Evolutionary conservation across 768 basidiomycete genomes (phyloP).

Genomic region (Agrocybe pediades): DNA sequence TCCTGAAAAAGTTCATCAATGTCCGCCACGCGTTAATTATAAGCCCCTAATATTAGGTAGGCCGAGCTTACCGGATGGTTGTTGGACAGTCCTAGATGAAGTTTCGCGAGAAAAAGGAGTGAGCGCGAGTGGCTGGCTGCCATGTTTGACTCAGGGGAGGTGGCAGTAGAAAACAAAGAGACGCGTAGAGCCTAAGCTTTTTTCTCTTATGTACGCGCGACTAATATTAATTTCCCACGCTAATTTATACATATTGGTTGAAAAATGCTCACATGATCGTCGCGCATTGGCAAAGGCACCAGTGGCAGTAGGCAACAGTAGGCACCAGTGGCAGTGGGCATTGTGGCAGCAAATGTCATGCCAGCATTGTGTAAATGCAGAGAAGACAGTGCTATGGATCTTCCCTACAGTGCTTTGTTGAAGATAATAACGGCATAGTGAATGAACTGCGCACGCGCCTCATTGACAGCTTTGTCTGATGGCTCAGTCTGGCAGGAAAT

Average conservation of each 20-base stretch:
- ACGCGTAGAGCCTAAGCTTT: background rate
- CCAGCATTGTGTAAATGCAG: no score
- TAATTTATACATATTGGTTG: background rate
- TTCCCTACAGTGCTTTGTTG: no score
- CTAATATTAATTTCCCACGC: background rate
- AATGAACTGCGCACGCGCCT: no score
- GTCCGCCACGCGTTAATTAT: conserved; percentile 3
- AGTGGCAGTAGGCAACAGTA: no score
- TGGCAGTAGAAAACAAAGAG: background rate
- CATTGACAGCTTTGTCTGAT: no score
- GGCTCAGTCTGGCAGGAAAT: no score
- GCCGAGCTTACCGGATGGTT: background rate
- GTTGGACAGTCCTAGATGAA: background rate
- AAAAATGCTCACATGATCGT: background rate
- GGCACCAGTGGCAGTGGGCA: background rate
- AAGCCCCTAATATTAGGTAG: background rate
- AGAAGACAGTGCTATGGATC: no score
- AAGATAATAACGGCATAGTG: no score
- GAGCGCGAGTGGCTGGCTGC: background rate
- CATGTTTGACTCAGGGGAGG: background rate
- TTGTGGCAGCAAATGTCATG: no score
- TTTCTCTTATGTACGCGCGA: background rate
- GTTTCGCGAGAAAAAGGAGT: background rate
- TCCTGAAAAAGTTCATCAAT: conserved; percentile 19
- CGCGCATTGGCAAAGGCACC: no score